Evolutionary conservation across 2,329 filamentous ascomycete genomes (phyloP).

Genomic region (Plenodomus lindquistii): DNA sequence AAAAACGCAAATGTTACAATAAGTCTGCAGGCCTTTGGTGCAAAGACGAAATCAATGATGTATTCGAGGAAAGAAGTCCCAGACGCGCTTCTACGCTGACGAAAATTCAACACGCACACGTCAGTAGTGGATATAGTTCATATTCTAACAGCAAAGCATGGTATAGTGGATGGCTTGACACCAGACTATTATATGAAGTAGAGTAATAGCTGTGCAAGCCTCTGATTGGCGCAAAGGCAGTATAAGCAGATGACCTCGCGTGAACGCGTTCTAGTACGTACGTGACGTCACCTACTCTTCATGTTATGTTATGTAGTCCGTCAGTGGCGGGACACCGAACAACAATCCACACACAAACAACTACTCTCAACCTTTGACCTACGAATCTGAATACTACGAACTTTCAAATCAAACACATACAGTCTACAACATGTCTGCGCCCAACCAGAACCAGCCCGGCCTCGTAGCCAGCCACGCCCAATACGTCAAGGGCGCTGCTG

Average conservation of each 20-base stretch:
- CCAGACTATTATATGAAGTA: no score
- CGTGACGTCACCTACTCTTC: background rate
- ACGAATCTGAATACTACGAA: no score
- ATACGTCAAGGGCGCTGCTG: constrained; percentile 69
- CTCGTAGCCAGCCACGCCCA: constrained; percentile 67
- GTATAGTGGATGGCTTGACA: no score
- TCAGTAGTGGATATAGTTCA: no score
- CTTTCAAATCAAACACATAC: background rate
- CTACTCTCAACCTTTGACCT: background rate
- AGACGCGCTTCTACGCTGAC: no score
- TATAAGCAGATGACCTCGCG: background rate
- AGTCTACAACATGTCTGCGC: constrained; percentile 25
- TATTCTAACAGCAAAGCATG: no score
- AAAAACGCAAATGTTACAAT: no score
- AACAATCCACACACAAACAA: background rate
- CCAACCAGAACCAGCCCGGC: constrained; percentile 53
- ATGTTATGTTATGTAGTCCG: background rate
- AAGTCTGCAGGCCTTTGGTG: no score
- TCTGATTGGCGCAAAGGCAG: background rate
- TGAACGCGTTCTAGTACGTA: background rate
- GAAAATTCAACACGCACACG: no score
- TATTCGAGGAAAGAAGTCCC: no score
- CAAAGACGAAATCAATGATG: no score
- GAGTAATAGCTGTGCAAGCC: no score
- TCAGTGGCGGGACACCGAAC: background rate